Evolutionary conservation across 495 filamentous ascomycete genomes (phyloP).

Genomic region (Xylaria nigripes): DNA sequence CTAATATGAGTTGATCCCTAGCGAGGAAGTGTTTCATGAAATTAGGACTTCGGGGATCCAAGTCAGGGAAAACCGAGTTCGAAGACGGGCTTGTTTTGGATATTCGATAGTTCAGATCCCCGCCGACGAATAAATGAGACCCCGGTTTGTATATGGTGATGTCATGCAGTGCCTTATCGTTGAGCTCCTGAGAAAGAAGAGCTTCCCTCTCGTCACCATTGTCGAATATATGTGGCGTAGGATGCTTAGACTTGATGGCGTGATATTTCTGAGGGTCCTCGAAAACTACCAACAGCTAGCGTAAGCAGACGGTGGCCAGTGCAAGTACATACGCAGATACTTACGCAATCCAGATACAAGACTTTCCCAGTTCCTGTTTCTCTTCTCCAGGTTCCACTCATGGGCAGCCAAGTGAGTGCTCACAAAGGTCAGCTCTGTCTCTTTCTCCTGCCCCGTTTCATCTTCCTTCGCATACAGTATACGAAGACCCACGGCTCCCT

Average conservation of each 20-base stretch:
- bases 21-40: slow-evolving; percentile 49
- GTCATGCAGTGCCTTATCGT: slow-evolving; percentile 25
- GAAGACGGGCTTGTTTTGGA: slow-evolving; percentile 48
- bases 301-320: not conserved
- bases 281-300: slow-evolving; percentile 46
- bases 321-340: not conserved
- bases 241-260: slow-evolving; percentile 8
- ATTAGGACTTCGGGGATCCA: slow-evolving; percentile 47
- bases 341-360: slow-evolving; percentile 59
- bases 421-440: slow-evolving; percentile 67
- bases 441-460: slow-evolving; percentile 8
- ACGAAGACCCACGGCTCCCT: slow-evolving; percentile 78
- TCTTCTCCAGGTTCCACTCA: slow-evolving; percentile 58
- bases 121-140: slow-evolving; percentile 74
- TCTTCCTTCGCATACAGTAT: slow-evolving; percentile 45
- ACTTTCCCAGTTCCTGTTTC: slow-evolving; percentile 79
- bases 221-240: slow-evolving; percentile 9
- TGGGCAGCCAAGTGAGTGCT: slow-evolving; percentile 84
- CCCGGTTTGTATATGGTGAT: slow-evolving; percentile 60
- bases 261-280: slow-evolving; percentile 31
- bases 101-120: slow-evolving; percentile 94
- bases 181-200: slow-evolving; percentile 7
- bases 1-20: slow-evolving; percentile 68
- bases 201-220: slow-evolving; percentile 21
- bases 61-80: slow-evolving; percentile 46